These are phyloP conservation scores for Chrysanthemum makinoi DNA, from an alignment of 129 eudicot genomes.

Conservation along the genomic window DNA sequence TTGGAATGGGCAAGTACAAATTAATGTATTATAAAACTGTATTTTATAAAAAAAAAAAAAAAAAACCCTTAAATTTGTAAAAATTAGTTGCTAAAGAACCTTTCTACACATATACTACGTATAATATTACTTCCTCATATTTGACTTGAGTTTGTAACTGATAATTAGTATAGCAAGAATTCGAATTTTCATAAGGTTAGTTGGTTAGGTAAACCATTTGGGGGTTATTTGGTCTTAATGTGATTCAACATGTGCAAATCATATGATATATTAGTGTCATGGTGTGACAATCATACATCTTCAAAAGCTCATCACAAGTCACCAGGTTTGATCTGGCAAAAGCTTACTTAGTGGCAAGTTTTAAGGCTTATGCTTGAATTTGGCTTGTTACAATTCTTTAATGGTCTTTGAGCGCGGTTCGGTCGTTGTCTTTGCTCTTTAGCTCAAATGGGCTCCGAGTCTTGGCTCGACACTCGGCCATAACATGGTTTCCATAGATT, in stretches of 20 bases:
- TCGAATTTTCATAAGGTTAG: too few relatives aligned
- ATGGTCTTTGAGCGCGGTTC: not conserved
- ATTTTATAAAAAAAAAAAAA: too few relatives aligned
- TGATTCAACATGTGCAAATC: slow-evolving; percentile 27
- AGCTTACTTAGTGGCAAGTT: not conserved
- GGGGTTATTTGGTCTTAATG: not conserved
- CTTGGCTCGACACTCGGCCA: not conserved
- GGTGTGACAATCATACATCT: slow-evolving; percentile 15
- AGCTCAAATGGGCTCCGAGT: not conserved
- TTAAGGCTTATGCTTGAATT: not conserved
- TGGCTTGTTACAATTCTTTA: not conserved
- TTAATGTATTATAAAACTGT: too few relatives aligned
- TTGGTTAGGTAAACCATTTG: not conserved
- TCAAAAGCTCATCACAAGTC: not conserved
- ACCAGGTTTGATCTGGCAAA: not conserved
- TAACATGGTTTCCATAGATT: not conserved
- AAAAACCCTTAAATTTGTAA: slow-evolving; percentile 14
- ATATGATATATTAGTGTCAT: slow-evolving; percentile 16
- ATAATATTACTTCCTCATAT: too few relatives aligned
- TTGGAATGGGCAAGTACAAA: not conserved
- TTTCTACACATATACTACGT: too few relatives aligned
- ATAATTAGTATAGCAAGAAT: too few relatives aligned
- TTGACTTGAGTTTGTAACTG: too few relatives aligned
- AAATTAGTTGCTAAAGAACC: too few relatives aligned
- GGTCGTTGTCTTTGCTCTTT: not conserved